These are phyloP conservation scores for Saccharomycopsis lassenensis DNA, from an alignment of 805 yeast species.

Conservation along the genomic window DNA sequence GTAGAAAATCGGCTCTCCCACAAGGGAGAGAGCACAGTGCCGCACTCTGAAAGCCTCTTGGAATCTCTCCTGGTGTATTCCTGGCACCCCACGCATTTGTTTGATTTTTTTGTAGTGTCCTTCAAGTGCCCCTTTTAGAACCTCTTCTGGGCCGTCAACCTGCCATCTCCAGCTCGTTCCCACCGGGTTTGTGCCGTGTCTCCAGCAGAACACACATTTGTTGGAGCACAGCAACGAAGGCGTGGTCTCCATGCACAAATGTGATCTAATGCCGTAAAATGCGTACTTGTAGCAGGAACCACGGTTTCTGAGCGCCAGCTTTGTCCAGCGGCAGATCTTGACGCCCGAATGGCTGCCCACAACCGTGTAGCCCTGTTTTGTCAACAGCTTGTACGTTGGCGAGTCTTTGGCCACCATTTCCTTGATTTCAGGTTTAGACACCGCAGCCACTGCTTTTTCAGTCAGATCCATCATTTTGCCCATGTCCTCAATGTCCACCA, in stretches of 20 bases:
- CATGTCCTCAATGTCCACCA: slow-evolving; percentile 83
- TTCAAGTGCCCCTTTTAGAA: slow-evolving; percentile 71
- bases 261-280: slow-evolving; percentile 81
- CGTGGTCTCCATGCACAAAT: slow-evolving; percentile 91
- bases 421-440: slow-evolving; percentile 33
- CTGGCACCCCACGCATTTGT: slow-evolving; percentile 93
- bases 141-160: slow-evolving; percentile 78
- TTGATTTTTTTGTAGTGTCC: slow-evolving; percentile 90
- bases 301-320: slow-evolving; percentile 84
- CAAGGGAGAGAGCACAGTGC: slow-evolving; percentile 87
- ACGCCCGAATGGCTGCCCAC: slow-evolving; percentile 95
- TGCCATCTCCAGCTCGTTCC: slow-evolving; percentile 97
- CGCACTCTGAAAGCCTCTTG: slow-evolving; percentile 82
- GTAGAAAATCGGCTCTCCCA: slow-evolving; percentile 91
- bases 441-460: slow-evolving; percentile 11
- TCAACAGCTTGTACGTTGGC: slow-evolving; percentile 77
- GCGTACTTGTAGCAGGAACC: slow-evolving; percentile 93
- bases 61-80: slow-evolving; percentile 80
- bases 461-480: slow-evolving; percentile 33
- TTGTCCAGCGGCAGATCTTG: slow-evolving; percentile 93
- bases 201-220: slow-evolving; percentile 94
- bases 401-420: slow-evolving; percentile 86
- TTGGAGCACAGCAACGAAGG: slow-evolving; percentile 91
- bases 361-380: slow-evolving; percentile 88
- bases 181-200: slow-evolving; percentile 95